Percentiles rank a stretch among this genome's conserved stretches.
These are phyloP conservation scores for Colletotrichum australisinense DNA, from an alignment of 2,329 filamentous ascomycete species.

Conservation along the genomic window DNA sequence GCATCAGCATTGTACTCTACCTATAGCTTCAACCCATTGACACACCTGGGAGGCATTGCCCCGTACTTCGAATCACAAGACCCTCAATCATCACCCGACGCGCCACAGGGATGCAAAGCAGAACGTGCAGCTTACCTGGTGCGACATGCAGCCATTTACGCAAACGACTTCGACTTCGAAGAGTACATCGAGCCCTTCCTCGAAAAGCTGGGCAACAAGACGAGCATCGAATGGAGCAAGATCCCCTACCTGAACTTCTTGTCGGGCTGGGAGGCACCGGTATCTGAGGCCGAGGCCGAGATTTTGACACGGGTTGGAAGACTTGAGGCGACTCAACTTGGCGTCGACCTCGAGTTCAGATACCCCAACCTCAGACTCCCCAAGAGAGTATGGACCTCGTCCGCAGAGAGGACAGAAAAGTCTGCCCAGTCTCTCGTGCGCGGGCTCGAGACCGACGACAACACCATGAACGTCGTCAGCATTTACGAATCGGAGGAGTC, in stretches of 20 bases:
- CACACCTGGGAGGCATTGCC: conserved; percentile 66
- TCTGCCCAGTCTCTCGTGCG: conserved; percentile 69
- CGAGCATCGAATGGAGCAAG: conserved; percentile 64
- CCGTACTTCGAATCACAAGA: conserved; percentile 68
- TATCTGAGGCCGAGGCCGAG: conserved; percentile 67
- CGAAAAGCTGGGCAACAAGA: conserved; percentile 68
- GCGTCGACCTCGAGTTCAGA: conserved; percentile 67
- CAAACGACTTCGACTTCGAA: conserved; percentile 69
- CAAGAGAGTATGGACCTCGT: conserved; percentile 69
- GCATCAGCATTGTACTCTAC: conserved; percentile 53
- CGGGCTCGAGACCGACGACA: conserved; percentile 64
- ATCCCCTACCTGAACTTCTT: conserved; percentile 68
- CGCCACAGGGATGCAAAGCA: conserved; percentile 62
- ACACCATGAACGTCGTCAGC: conserved; percentile 64
- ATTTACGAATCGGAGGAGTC: conserved; percentile 67
- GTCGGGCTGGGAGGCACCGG: conserved; percentile 65
- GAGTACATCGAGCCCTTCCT: conserved; percentile 67
- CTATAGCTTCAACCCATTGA: conserved; percentile 64
- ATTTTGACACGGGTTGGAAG: conserved; percentile 71
- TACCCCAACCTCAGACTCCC: conserved; percentile 67
- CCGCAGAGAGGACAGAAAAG: conserved; percentile 70
- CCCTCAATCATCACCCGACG: conserved; percentile 53
- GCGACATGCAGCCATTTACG: conserved; percentile 70
- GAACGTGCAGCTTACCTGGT: conserved; percentile 65
- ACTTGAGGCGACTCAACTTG: conserved; percentile 69